Evolutionary conservation across 495 filamentous ascomycete genomes (phyloP), one percentile per base, ranked within the genome.

Genomic region (Talaromyces proteolyticus): DNA sequence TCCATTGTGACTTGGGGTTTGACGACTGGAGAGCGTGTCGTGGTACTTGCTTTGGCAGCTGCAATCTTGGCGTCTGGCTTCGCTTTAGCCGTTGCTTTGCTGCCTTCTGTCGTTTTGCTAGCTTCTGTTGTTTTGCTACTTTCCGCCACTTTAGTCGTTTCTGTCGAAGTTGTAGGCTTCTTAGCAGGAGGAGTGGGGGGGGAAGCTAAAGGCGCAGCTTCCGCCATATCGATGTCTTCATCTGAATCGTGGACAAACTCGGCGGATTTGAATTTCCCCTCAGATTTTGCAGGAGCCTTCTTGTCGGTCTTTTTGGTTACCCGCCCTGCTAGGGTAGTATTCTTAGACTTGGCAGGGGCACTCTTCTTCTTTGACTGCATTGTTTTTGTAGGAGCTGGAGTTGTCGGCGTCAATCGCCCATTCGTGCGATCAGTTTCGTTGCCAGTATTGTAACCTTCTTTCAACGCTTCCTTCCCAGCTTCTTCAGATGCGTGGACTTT

Each of bases 231-330:
- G 22, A 66, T 66, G 49, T 88, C 85, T 16, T 88, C 87, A 56
- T 88, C 85, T 0, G 89, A 92, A 52, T 88, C 82, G 41, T 82
- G 69, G 14, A 94, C 79, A 51, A 84, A 85, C 66, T 92, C 87
- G 4, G 82, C 77, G 1, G 89, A 94, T 50, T 86, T 84, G 57
- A 78, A 69, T 52, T 80, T 81, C 54, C 53, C 64, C 26, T 75
- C 66, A 10, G 57, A 25, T 43, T 76, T 70, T 10, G 59, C 49
- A 0, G 72, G 55, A 57, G 78, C 76, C 60, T 84, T 86, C 44
- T 65, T 66, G 23, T 65, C 64, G 6, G 71, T 59, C 53, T 74
- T 77, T 57, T 78, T 81, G 25, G 68, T 77, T 16, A 75, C 63
- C 23, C 79, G 78, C 10, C 70, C 68, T 6, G 74, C 68, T 53